Base-by-base conservation (phyloP, 768 basidiomycete genomes). In the Russula earlei region DNA sequence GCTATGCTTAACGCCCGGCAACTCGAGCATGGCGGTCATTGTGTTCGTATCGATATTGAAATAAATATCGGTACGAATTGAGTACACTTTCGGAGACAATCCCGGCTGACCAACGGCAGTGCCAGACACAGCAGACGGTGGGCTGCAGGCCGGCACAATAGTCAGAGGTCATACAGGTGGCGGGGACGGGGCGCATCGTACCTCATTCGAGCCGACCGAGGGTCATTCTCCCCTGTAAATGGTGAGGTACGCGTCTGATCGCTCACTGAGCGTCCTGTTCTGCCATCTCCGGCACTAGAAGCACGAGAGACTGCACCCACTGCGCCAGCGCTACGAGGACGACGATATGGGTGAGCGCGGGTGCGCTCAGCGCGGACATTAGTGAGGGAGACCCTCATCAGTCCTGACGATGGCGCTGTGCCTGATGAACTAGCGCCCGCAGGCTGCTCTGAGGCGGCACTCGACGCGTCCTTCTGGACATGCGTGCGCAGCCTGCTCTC, bases 21-120 rank as follows among this genome's bases (percentile, higher is more conserved):
- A 71, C 68, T 87, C 85, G 65, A 86, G 76, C 70, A 80, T 73
- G 49, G 79, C 81, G 55, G 75, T 76, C 63, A 86, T 69, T 37
- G 74, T 65, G 66, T 74, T 74, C 49, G 74, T 77, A 33, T 74
- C 71, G 36, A 66, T 62, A 65, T 82, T 76, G 70, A 80, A 84
- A 65, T 78, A 73, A 49, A 82, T 69, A 68, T 87, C 86, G 29
- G 80, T 72, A 62, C 82, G 80, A 58, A 84, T 80, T 59, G 72
- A 65, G 63, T 75, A 74, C 33, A 47, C 51, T 34, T 62, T 62
- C 6, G 42, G 24, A 3, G 48, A 43, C 8, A 40, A 45, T 12
- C 25, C 29, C 27, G 51, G 31, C 31, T 37, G 59, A 15, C 31
- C n/a, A 7, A 27, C 38, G 17, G 54, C 24, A 4, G 56, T 38